These are phyloP conservation scores for Podosphaera leucotricha DNA, from an alignment of 2,329 filamentous ascomycete species.

Conservation along the genomic window DNA sequence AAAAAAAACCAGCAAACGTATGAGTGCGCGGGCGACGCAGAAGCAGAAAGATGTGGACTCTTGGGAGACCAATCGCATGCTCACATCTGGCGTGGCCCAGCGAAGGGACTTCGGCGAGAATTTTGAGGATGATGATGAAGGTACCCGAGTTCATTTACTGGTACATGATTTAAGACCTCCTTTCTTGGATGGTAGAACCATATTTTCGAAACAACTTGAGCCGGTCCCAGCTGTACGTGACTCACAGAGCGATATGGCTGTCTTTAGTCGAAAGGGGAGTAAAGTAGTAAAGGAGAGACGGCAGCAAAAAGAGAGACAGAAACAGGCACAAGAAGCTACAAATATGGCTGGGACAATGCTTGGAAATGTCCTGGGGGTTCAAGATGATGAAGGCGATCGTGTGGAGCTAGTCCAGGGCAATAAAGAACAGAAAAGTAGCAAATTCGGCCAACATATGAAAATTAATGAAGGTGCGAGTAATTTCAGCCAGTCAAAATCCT, in stretches of 20 bases:
- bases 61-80: slow-evolving; percentile 97
- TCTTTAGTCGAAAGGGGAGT: slow-evolving; percentile 89
- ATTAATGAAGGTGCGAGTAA: slow-evolving; percentile 66
- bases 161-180: slow-evolving; percentile 87
- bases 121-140: slow-evolving; percentile 78
- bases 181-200: slow-evolving; percentile 79
- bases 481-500: slow-evolving; percentile 78
- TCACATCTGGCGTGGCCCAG: slow-evolving; percentile 88
- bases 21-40: slow-evolving; percentile 55
- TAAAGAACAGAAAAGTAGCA: slow-evolving; percentile 38
- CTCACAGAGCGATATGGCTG: slow-evolving; percentile 93
- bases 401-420: slow-evolving; percentile 55
- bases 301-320: slow-evolving; percentile 78
- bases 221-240: slow-evolving; percentile 84
- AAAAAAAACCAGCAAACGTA: slow-evolving; percentile 52
- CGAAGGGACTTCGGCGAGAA: slow-evolving; percentile 57
- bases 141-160: slow-evolving; percentile 67
- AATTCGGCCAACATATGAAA: slow-evolving; percentile 80
- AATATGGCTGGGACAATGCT: slow-evolving; percentile 78
- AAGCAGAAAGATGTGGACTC: slow-evolving; percentile 89
- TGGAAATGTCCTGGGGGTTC: slow-evolving; percentile 87
- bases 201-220: slow-evolving; percentile 94
- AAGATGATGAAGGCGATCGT: slow-evolving; percentile 80
- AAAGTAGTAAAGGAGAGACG: slow-evolving; percentile 76
- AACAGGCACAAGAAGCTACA: slow-evolving; percentile 85